Evolutionary conservation across 2,329 filamentous ascomycete species (phyloP).

Genomic region (Teratosphaeria zuluensis): DNA sequence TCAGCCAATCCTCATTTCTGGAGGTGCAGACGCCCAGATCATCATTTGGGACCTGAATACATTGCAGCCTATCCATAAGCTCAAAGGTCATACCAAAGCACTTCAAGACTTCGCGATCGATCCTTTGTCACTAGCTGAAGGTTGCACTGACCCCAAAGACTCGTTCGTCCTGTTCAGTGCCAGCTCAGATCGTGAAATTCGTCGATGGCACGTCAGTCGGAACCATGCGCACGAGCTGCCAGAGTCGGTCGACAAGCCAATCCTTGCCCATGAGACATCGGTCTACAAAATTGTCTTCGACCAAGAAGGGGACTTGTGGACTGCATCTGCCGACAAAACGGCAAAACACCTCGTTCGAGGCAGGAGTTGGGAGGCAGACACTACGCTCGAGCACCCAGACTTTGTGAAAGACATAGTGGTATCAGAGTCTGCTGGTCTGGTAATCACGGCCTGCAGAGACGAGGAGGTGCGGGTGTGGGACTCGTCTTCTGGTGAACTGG

Average conservation of each 20-base stretch:
- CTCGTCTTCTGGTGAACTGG: slow-evolving; percentile 19
- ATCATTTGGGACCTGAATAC: slow-evolving; percentile 70
- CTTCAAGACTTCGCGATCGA: slow-evolving; percentile 74
- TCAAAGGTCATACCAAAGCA: slow-evolving; percentile 70
- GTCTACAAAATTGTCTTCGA: slow-evolving; percentile 69
- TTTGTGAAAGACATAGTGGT: slow-evolving; percentile 79
- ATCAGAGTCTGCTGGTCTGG: slow-evolving; percentile 56
- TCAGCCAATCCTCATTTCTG: slow-evolving; percentile 44
- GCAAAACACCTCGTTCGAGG: slow-evolving; percentile 67
- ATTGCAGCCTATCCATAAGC: slow-evolving; percentile 59
- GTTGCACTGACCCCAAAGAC: slow-evolving; percentile 27
- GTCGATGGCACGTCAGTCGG: slow-evolving; percentile 59
- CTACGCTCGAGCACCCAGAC: slow-evolving; percentile 69
- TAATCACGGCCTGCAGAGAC: slow-evolving; percentile 80
- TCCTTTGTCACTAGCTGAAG: slow-evolving; percentile 42
- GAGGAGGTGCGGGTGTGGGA: slow-evolving; percentile 93
- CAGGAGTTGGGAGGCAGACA: slow-evolving; percentile 60
- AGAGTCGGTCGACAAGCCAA: slow-evolving; percentile 39
- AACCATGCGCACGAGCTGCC: slow-evolving; percentile 45
- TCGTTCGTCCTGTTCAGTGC: slow-evolving; percentile 60
- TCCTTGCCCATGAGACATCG: slow-evolving; percentile 80
- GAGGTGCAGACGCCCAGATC: slow-evolving; percentile 37
- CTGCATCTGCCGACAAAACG: slow-evolving; percentile 82
- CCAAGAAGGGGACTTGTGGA: slow-evolving; percentile 70
- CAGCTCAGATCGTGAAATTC: slow-evolving; percentile 54